A percentile compares a stretch with the other conserved stretches of the same genome.
phyloP scores from a whole-genome alignment of 2,329 filamentous ascomycete genomes.

The Plenodomus biglobosus region DNA sequence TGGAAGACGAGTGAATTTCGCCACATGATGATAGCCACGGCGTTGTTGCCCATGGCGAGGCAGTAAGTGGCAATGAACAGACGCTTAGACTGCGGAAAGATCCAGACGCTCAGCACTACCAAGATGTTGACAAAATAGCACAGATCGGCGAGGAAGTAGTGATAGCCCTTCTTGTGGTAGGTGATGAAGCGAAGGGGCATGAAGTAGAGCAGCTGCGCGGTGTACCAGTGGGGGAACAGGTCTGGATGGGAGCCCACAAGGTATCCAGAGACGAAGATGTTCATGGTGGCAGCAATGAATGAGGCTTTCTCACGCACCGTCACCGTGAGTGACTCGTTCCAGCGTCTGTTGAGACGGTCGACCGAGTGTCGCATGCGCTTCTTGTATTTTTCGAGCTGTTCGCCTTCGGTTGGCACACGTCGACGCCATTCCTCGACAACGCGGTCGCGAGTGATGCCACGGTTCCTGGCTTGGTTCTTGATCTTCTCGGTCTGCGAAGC shows the following conservation, averaged over 20 bases:
- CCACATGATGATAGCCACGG: constrained; percentile 98
- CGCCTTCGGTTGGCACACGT: constrained; percentile 81
- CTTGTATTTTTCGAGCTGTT: constrained; percentile 88
- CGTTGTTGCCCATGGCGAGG: constrained; percentile 93
- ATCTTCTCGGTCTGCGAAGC: constrained; percentile 84
- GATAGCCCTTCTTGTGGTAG: constrained; percentile 84
- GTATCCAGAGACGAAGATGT: constrained; percentile 96
- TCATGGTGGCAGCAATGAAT: constrained; percentile 94
- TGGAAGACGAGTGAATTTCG: constrained; percentile 98
- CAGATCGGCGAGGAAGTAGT: constrained; percentile 91
- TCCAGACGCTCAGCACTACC: constrained; percentile 79
- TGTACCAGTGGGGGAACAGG: constrained; percentile 92
- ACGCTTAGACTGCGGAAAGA: constrained; percentile 85
- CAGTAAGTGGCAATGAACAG: constrained; percentile 92
- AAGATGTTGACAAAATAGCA: constrained; percentile 98
- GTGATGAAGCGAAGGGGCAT: constrained; percentile 94
- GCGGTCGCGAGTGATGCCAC: constrained; percentile 78
- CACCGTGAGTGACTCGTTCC: constrained; percentile 87
- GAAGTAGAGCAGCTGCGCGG: constrained; percentile 82
- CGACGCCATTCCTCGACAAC: constrained; percentile 93
- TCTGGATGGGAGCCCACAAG: constrained; percentile 83
- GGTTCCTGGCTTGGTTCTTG: constrained; percentile 76
- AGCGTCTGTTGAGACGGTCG: constrained; percentile 80
- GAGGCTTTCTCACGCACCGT: constrained; percentile 90
- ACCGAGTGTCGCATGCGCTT: constrained; percentile 84